Conservation (phyloP, 805 yeast species). For the Ogataea salicorniae region DNA sequence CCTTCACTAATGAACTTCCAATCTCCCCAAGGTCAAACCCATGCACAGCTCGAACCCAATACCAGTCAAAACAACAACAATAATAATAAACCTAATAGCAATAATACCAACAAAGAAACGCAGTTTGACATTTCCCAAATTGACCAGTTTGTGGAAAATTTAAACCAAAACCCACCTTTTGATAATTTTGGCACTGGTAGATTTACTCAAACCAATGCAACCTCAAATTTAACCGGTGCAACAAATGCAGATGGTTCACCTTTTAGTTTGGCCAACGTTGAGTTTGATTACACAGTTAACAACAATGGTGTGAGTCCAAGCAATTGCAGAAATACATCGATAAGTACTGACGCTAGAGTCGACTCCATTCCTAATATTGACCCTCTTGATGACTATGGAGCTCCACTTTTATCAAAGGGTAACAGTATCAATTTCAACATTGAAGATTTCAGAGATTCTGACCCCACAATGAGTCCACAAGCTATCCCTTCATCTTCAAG, state of each 20-base stretch:
- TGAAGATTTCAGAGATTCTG: conserved; percentile 11
- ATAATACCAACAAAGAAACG: background rate
- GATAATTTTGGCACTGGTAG: background rate
- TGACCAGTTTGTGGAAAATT: conserved; percentile 14
- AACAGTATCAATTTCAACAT: conserved; percentile 5
- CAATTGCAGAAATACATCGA: background rate
- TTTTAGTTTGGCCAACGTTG: conserved; percentile 9
- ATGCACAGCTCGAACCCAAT: background rate
- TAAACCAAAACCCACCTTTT: conserved; percentile 2
- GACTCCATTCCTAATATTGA: conserved; percentile 13
- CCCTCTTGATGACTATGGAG: conserved; percentile 8
- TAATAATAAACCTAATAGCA: background rate
- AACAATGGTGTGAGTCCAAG: background rate
- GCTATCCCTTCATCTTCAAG: conserved; percentile 4
- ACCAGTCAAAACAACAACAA: background rate
- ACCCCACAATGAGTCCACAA: conserved; percentile 10
- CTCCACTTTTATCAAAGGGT: background rate
- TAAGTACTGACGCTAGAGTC: background rate
- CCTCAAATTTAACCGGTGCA: background rate
- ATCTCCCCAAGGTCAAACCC: background rate
- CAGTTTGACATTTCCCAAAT: conserved; percentile 9
- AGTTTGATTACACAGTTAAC: conserved; percentile 7
- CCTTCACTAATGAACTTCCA: conserved; percentile 1
- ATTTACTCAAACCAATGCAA: background rate
- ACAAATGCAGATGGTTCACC: conserved; percentile 6